These are phyloP conservation scores for Crithidia bombi DNA, from an alignment of 208 protist species.

Conservation along the genomic window DNA sequence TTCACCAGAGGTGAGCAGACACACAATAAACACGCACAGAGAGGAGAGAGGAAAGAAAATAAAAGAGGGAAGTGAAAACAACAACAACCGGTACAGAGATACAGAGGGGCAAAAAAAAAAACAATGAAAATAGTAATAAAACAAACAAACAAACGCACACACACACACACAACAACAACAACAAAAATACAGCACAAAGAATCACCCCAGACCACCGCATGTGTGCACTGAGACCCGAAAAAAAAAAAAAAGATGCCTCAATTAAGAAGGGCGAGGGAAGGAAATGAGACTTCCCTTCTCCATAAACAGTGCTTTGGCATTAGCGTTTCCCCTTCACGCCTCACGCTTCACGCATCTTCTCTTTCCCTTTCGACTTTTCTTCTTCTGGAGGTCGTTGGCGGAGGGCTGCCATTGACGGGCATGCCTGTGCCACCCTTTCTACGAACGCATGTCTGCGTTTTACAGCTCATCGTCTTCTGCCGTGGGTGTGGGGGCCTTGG, in stretches of 20 bases:
- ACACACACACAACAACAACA: not conserved
- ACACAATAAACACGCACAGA: not conserved
- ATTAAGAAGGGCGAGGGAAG: not conserved
- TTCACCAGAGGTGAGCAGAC: too few species aligned
- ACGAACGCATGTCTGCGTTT: too few species aligned
- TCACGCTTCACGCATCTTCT: too few species aligned
- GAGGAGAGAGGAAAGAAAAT: slow-evolving; percentile 4
- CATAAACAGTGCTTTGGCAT: too few species aligned
- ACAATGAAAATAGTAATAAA: slow-evolving; percentile 17
- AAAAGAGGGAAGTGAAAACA: not conserved
- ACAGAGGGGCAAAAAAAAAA: slow-evolving; percentile 8
- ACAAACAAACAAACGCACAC: slow-evolving; percentile 4
- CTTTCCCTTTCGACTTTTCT: too few species aligned
- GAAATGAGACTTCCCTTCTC: too few species aligned
- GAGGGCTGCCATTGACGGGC: too few species aligned
- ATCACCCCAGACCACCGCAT: too few species aligned
- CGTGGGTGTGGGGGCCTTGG: slow-evolving; percentile 19
- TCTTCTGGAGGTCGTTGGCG: too few species aligned
- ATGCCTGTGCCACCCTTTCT: too few species aligned
- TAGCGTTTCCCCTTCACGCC: too few species aligned
- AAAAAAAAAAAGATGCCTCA: not conserved
- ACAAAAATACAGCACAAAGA: not conserved
- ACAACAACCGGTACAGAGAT: slow-evolving; percentile 15
- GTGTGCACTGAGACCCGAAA: not conserved
- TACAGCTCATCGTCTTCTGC: slow-evolving; percentile 23